Evolutionary conservation across 306 rosid genomes (phyloP).

Genomic region (Cucurbita pepo): DNA sequence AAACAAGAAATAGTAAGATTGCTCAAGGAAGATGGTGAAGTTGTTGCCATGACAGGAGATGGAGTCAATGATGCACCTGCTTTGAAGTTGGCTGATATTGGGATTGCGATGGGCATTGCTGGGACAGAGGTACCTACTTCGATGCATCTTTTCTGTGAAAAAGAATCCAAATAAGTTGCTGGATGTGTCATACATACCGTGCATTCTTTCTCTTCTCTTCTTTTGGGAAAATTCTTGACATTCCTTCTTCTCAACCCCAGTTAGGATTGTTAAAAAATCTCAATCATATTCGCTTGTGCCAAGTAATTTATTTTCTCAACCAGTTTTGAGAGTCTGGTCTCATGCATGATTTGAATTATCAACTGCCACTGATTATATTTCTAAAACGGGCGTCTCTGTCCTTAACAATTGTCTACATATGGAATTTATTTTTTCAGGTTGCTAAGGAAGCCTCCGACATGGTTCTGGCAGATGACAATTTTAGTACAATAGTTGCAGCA

Average conservation of each 20-base stretch:
- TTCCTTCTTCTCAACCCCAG: neutral
- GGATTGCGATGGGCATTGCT: slow-evolving; percentile 92
- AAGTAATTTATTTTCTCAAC: neutral
- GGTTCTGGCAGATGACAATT: slow-evolving; percentile 93
- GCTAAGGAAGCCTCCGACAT: slow-evolving; percentile 97
- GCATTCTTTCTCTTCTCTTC: neutral
- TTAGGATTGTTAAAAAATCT: neutral
- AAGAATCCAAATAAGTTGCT: neutral
- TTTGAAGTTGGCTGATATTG: slow-evolving; percentile 88
- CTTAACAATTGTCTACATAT: neutral
- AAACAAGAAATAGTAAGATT: slow-evolving; percentile 88
- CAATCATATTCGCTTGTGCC: neutral
- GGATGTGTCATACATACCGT: neutral
- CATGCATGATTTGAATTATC: neutral
- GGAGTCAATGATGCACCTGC: slow-evolving; percentile 93
- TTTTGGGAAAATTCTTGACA: neutral
- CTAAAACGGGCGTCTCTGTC: neutral
- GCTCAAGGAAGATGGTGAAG: slow-evolving; percentile 48
- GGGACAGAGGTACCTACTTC: slow-evolving; percentile 71
- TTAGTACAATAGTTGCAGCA: slow-evolving; percentile 88
- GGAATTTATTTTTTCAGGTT: slow-evolving; percentile 32
- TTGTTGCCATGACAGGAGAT: slow-evolving; percentile 32
- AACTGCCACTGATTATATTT: neutral
- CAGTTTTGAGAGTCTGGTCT: neutral
- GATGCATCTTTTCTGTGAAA: neutral